Conservation (phyloP, 73 alveolate genomes). For the Blepharisma japonicum region DNA sequence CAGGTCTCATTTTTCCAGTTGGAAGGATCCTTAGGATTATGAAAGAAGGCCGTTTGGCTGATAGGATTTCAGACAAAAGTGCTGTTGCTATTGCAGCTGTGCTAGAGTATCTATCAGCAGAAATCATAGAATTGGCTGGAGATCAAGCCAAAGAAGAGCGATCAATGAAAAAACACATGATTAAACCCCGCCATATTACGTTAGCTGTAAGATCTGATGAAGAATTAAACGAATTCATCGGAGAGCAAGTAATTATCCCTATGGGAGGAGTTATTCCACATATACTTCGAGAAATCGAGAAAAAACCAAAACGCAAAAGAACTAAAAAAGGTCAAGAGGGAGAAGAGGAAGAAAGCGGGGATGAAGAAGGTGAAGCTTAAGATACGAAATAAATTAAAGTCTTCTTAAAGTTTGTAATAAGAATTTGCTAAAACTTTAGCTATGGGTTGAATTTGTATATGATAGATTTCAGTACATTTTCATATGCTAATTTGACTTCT, state of each 20-base stretch:
- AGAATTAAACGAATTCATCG: neutral
- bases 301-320: neutral
- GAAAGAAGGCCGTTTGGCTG: constrained; percentile 8
- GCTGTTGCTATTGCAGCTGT: neutral
- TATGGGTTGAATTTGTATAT: too few relatives aligned
- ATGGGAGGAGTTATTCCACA: constrained; percentile 1
- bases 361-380: too few relatives aligned
- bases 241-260: neutral
- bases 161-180: neutral
- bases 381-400: too few relatives aligned
- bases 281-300: neutral
- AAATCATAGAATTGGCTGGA: neutral
- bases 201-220: neutral
- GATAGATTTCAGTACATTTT: too few relatives aligned
- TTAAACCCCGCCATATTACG: neutral
- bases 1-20: neutral
- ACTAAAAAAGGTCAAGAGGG: too few relatives aligned
- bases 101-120: neutral
- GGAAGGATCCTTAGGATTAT: neutral
- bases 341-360: too few relatives aligned
- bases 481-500: too few relatives aligned
- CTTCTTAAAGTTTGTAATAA: too few relatives aligned
- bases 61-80: neutral
- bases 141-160: neutral
- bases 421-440: too few relatives aligned